phyloP scores from a whole-genome alignment of 331 rosid genomes.

The Pyracantha coccinea region DNA sequence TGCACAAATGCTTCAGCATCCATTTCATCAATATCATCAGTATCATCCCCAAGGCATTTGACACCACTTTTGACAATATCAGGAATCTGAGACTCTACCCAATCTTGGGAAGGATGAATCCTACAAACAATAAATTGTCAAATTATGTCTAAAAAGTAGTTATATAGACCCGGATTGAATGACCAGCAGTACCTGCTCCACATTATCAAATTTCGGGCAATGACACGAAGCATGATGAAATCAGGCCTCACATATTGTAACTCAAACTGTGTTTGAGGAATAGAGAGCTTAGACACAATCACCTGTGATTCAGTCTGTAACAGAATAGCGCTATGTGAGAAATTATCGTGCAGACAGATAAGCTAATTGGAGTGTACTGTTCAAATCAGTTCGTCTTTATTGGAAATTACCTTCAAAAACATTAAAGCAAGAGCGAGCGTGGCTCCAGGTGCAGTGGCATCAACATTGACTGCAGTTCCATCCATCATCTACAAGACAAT shows the following conservation, averaged over 20 bases:
- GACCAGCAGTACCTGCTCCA: slow-evolving; percentile 91
- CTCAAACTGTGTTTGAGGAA: slow-evolving; percentile 78
- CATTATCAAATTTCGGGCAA: slow-evolving; percentile 92
- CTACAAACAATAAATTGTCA: slow-evolving; percentile 33
- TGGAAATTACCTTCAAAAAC: slow-evolving; percentile 70
- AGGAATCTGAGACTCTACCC: slow-evolving; percentile 93
- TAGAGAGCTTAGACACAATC: slow-evolving; percentile 10
- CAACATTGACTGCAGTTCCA: slow-evolving; percentile 77
- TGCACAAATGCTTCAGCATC: slow-evolving; percentile 85
- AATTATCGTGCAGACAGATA: slow-evolving; percentile 4
- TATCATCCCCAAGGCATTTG: slow-evolving; percentile 59
- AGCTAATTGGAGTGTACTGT: slow-evolving; percentile 4
- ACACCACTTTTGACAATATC: slow-evolving; percentile 61
- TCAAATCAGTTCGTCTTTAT: slow-evolving; percentile 10
- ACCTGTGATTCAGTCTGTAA: slow-evolving; percentile 70
- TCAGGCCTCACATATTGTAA: slow-evolving; percentile 97
- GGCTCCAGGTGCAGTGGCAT: slow-evolving; percentile 98
- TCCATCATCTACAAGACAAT: slow-evolving; percentile 72
- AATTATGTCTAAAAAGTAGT: slow-evolving; percentile 18
- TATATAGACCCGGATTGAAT: slow-evolving; percentile 10
- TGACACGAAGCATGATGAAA: slow-evolving; percentile 94
- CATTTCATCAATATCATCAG: slow-evolving; percentile 62
- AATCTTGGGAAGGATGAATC: slow-evolving; percentile 83
- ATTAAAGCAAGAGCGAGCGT: slow-evolving; percentile 85
- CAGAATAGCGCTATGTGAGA: slow-evolving; percentile 21